Percentiles rank a stretch among this genome's conserved stretches.
Evolutionary conservation across 176 grass and related monocot species (phyloP).

Genomic region (Oryza australiensis): DNA sequence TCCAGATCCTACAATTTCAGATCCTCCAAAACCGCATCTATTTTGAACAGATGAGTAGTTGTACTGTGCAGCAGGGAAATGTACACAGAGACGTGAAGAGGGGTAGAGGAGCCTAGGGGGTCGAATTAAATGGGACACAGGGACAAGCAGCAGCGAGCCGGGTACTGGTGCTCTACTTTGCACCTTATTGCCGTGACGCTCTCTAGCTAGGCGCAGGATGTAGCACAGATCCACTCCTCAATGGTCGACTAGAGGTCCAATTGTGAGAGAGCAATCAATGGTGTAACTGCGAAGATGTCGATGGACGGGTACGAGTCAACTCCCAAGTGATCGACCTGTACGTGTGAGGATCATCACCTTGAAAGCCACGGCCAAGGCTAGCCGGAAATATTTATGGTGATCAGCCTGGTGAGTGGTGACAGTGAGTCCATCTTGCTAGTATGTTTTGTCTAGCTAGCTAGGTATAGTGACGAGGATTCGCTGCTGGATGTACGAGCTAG

Average conservation of each 20-base stretch:
- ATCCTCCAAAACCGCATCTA: background rate
- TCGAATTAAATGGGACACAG: background rate
- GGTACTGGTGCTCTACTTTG: background rate
- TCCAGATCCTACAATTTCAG: background rate
- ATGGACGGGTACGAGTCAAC: constrained; percentile 31
- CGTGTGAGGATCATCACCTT: constrained; percentile 19
- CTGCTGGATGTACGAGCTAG: background rate
- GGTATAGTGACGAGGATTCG: constrained; percentile 48
- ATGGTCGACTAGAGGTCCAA: constrained; percentile 23
- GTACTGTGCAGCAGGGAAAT: background rate
- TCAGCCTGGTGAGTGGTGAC: constrained; percentile 18
- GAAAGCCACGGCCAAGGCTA: background rate
- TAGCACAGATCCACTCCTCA: constrained; percentile 21
- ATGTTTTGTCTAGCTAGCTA: background rate
- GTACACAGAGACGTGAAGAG: background rate
- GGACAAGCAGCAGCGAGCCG: background rate
- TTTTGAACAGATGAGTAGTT: background rate
- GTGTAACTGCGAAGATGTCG: background rate
- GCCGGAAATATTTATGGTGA: constrained; percentile 40
- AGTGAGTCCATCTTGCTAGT: background rate
- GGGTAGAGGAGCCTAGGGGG: background rate
- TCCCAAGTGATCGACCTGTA: constrained; percentile 27
- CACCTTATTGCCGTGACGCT: background rate
- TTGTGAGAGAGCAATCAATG: background rate
- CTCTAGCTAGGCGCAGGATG: constrained; percentile 18